Evolutionary conservation across 805 yeast species (phyloP).

Genomic region (Saturnispora zaruensis): DNA sequence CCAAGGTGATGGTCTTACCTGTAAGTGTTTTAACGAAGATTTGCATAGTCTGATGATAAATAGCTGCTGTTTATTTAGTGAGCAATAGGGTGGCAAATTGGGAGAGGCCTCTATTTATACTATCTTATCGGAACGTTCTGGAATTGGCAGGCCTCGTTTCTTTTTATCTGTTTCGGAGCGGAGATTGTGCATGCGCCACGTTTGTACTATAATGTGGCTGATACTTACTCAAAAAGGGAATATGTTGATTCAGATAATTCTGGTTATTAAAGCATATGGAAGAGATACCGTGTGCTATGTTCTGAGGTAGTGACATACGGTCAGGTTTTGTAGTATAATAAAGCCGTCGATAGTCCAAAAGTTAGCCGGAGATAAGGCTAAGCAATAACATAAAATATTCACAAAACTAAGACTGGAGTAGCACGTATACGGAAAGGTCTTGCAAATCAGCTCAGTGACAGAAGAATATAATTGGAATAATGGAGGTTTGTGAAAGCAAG

Average conservation of each 20-base stretch:
- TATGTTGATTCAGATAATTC: too few species aligned
- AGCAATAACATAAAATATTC: too few species aligned
- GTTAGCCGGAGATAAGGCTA: too few species aligned
- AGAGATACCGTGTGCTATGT: background rate
- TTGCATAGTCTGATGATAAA: constrained; percentile 58
- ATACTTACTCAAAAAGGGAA: background rate
- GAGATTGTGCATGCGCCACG: constrained; percentile 1
- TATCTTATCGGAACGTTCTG: constrained; percentile 6
- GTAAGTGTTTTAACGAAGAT: constrained; percentile 99
- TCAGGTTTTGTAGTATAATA: too few species aligned
- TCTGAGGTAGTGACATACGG: too few species aligned
- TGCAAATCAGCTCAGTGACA: too few species aligned
- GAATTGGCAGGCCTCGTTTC: constrained; percentile 1
- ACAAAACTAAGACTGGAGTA: too few species aligned
- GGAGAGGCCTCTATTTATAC: background rate
- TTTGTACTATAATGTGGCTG: background rate
- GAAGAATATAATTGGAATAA: too few species aligned
- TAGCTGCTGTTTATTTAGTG: background rate
- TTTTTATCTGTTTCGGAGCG: background rate
- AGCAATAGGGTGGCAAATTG: background rate
- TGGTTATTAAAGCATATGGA: background rate
- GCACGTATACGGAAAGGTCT: too few species aligned
- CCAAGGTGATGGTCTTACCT: constrained; percentile 88
- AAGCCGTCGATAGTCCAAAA: too few species aligned
- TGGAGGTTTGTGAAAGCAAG: too few species aligned